Percentiles rank a stretch among this genome's conserved stretches.
These are phyloP conservation scores for Coniochaeta ligniaria DNA, from an alignment of 2,329 filamentous ascomycete genomes.

Conservation along the genomic window DNA sequence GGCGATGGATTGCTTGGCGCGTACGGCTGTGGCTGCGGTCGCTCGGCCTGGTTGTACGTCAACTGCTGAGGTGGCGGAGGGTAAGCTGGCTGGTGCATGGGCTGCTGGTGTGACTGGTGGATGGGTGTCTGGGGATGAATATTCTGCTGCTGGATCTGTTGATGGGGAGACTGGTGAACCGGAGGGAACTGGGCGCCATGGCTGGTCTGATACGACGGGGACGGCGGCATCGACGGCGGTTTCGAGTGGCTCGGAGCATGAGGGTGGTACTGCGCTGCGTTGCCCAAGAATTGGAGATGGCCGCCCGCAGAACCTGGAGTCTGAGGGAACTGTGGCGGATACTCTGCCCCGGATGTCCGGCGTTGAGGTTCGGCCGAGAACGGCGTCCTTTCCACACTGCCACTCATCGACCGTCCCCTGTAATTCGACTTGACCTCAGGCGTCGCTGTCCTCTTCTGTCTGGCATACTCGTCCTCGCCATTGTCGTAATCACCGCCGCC, in stretches of 20 bases:
- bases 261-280: conserved; percentile 14
- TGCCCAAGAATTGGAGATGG: conserved; percentile 19
- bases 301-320: conserved; percentile 12
- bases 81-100: conserved; percentile 7
- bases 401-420: conserved; percentile 23
- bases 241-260: conserved; percentile 15
- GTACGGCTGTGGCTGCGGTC: conserved; percentile 20
- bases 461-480: conserved; percentile 22
- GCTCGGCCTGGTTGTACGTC: conserved; percentile 17
- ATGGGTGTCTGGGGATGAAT: conserved; percentile 4
- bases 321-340: conserved; percentile 19
- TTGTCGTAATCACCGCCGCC: conserved; percentile 16
- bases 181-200: conserved; percentile 9
- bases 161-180: neutral
- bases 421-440: conserved; percentile 19
- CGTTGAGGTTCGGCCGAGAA: conserved; percentile 21
- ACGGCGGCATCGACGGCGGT: conserved; percentile 22
- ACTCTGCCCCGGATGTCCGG: conserved; percentile 23
- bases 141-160: neutral
- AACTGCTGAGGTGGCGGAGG: conserved; percentile 16
- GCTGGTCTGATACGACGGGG: conserved; percentile 20
- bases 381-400: conserved; percentile 21
- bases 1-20: conserved; percentile 15
- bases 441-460: conserved; percentile 22
- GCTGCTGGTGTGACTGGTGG: neutral